These are phyloP conservation scores for Lactifluus subvellereus DNA, from an alignment of 768 basidiomycete species.

Conservation along the genomic window DNA sequence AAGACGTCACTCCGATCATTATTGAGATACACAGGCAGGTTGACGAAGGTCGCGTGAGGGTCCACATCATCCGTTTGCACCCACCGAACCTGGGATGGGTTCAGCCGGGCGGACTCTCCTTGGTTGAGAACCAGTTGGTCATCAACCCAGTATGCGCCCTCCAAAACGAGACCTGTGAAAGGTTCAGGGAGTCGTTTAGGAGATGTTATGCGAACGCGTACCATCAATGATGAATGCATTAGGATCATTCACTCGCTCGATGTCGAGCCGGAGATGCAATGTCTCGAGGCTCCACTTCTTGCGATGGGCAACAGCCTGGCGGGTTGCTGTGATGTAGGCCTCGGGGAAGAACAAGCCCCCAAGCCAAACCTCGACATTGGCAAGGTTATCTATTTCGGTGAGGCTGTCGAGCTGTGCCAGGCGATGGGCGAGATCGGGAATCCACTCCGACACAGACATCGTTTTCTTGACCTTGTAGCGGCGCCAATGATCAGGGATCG, in stretches of 20 bases:
- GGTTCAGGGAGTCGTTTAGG: conserved; percentile 15
- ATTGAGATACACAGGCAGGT: conserved; percentile 91
- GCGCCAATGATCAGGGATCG: conserved; percentile 84
- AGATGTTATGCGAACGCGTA: conserved; percentile 36
- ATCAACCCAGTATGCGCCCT: conserved; percentile 75
- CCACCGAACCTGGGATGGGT: conserved; percentile 85
- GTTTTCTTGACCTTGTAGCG: conserved; percentile 81
- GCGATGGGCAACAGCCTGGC: conserved; percentile 91
- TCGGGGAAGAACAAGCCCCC: conserved; percentile 96
- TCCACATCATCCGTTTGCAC: conserved; percentile 51
- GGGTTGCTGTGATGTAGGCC: conserved; percentile 91
- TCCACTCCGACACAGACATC: conserved; percentile 82
- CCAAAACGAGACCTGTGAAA: conserved; percentile 69
- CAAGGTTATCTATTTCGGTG: conserved; percentile 54
- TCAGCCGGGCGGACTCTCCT: conserved; percentile 72
- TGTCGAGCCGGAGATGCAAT: conserved; percentile 68
- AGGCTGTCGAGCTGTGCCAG: conserved; percentile 79
- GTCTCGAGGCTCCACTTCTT: conserved; percentile 93
- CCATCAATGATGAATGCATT: conserved; percentile 85
- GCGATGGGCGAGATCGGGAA: conserved; percentile 73
- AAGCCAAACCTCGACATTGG: conserved; percentile 79
- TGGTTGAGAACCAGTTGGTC: conserved; percentile 76
- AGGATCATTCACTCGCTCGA: conserved; percentile 73
- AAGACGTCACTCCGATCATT: conserved; percentile 82
- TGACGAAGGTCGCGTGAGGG: conserved; percentile 46